phyloP scores from a whole-genome alignment of 139 green algal species.

The Coelastrella sp. region DNA sequence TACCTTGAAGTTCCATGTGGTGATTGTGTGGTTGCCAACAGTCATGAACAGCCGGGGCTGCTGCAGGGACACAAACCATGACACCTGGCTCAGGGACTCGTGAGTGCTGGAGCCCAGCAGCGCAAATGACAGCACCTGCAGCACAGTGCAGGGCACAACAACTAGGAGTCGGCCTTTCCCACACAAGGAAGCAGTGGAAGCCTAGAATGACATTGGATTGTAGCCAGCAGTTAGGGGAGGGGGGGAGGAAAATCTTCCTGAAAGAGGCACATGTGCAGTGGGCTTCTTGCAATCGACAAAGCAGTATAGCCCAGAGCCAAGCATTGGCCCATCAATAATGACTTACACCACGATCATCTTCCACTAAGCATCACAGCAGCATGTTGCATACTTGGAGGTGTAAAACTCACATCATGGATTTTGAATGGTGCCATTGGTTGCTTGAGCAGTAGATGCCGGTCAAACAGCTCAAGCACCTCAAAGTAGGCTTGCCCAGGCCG shows the following conservation, averaged over 20 bases:
- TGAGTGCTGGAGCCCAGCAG: neutral
- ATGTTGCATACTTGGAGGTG: too few species aligned
- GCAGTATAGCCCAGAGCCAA: too few species aligned
- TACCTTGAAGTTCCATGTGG: conserved; percentile 42
- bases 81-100: conserved; percentile 26
- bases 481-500: neutral
- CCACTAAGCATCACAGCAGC: too few species aligned
- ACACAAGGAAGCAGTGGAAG: too few species aligned
- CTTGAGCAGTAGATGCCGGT: conserved; percentile 11
- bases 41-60: conserved; percentile 17
- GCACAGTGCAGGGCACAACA: neutral
- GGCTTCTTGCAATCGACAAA: too few species aligned
- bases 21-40: conserved; percentile 20
- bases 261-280: too few species aligned
- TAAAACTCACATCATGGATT: conserved; percentile 1
- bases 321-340: too few species aligned
- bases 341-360: too few species aligned
- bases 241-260: too few species aligned
- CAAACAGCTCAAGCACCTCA: conserved; percentile 40
- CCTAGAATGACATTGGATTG: too few species aligned
- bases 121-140: neutral
- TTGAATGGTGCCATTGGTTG: conserved; percentile 8
- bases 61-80: conserved; percentile 26
- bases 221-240: too few species aligned
- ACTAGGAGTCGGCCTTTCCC: neutral